Evolutionary conservation across 257 asterid genomes (phyloP).

Genomic region (Primulina tabacum): DNA sequence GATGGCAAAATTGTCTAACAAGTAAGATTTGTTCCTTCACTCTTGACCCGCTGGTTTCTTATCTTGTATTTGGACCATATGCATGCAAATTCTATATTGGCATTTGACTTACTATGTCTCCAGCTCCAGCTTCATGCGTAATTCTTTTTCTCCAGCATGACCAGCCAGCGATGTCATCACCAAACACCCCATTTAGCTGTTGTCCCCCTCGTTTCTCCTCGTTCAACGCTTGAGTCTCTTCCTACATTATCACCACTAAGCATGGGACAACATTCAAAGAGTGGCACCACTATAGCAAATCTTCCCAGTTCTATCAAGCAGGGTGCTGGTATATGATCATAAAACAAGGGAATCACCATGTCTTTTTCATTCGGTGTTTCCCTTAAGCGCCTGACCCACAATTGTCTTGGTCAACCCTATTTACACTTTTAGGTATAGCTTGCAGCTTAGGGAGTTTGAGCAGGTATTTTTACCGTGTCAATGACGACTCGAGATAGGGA

Average conservation of each 20-base stretch:
- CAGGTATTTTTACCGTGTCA: constrained; percentile 17
- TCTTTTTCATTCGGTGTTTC: constrained; percentile 16
- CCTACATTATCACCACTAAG: constrained; percentile 25
- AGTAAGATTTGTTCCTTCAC: constrained; percentile 35
- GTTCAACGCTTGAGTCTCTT: constrained; percentile 34
- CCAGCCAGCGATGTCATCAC: constrained; percentile 29
- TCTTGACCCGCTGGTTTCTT: not conserved
- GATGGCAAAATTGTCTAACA: constrained; percentile 31
- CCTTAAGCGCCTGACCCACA: constrained; percentile 3
- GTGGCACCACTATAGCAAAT: constrained; percentile 18
- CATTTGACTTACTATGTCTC: constrained; percentile 17
- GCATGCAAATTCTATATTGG: not conserved
- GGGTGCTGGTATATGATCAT: constrained; percentile 17
- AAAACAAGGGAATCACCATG: constrained; percentile 16
- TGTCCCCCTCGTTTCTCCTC: constrained; percentile 27
- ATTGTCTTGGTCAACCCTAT: not conserved
- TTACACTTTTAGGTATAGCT: constrained; percentile 21
- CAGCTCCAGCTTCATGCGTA: constrained; percentile 33
- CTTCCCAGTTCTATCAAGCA: not conserved
- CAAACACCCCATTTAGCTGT: constrained; percentile 29
- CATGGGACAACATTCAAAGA: constrained; percentile 6
- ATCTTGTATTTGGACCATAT: constrained; percentile 5
- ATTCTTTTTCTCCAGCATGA: constrained; percentile 39
- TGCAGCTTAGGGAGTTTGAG: constrained; percentile 31
- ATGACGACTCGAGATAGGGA: constrained; percentile 19